A percentile compares a stretch with the other conserved stretches of the same genome.
phyloP scores from a whole-genome alignment of 306 rosid species.

The Coriaria nepalensis region DNA sequence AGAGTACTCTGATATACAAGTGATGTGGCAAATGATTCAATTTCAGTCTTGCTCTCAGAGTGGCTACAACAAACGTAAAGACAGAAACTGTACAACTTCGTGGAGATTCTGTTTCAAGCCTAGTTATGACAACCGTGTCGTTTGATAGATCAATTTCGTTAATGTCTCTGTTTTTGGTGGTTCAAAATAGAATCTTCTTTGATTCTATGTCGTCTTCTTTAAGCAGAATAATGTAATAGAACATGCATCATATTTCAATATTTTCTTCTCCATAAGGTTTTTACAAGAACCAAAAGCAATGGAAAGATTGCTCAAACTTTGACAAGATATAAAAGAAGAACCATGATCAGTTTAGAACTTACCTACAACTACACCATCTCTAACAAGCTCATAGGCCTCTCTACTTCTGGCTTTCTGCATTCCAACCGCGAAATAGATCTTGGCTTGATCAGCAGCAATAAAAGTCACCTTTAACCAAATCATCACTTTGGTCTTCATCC shows the following conservation, averaged over 20 bases:
- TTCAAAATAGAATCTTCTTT: too few relatives aligned
- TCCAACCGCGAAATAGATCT: conserved; percentile 73
- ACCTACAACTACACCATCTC: conserved; percentile 66
- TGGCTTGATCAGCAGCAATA: conserved; percentile 62
- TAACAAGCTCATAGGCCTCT: conserved; percentile 68
- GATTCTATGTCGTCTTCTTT: too few relatives aligned
- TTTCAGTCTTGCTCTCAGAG: conserved; percentile 38
- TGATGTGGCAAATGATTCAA: conserved; percentile 89
- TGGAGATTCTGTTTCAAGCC: conserved; percentile 35
- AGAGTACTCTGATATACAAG: conserved; percentile 66
- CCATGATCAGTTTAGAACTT: conserved; percentile 34
- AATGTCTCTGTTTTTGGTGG: too few relatives aligned
- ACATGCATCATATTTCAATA: too few relatives aligned
- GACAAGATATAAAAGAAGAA: too few relatives aligned
- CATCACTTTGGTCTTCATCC: conserved; percentile 85
- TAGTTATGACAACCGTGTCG: conserved; percentile 13
- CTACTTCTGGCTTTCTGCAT: conserved; percentile 83
- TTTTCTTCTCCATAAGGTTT: too few relatives aligned
- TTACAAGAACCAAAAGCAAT: too few relatives aligned
- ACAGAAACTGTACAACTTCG: conserved; percentile 16
- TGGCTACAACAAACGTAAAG: conserved; percentile 14
- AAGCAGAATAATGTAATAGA: too few relatives aligned
- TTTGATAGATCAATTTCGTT: too few relatives aligned
- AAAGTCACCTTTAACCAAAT: conserved; percentile 76
- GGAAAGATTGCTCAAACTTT: too few relatives aligned